Evolutionary conservation across 2,329 filamentous ascomycete genomes (phyloP).

Genomic region (Curvularia eragrostidis): DNA sequence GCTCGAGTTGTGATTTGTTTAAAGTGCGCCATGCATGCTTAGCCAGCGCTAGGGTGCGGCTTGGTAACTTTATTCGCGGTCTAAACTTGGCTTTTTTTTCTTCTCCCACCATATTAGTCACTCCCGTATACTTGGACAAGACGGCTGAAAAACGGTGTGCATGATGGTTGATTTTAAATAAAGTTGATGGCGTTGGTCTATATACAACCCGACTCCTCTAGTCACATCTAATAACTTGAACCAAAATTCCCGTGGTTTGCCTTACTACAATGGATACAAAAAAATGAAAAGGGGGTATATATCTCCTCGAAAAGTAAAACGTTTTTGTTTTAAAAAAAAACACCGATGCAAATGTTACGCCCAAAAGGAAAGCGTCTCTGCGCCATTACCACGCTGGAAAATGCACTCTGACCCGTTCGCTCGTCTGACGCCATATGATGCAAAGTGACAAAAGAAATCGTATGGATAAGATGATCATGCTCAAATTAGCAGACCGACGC

Average conservation of each 20-base stretch:
- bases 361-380: neutral
- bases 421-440: constrained; percentile 1
- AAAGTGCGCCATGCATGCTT: neutral
- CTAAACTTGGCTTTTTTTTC: neutral
- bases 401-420: neutral
- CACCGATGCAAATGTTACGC: neutral
- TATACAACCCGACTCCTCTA: neutral
- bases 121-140: no score
- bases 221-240: neutral
- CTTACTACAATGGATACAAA: constrained; percentile 12
- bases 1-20: neutral
- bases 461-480: neutral
- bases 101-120: no score
- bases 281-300: constrained; percentile 10
- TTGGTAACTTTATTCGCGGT: neutral
- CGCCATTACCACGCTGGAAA: neutral
- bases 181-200: neutral
- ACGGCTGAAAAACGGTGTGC: neutral
- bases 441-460: neutral
- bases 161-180: neutral
- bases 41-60: neutral
- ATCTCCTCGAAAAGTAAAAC: neutral
- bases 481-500: constrained; percentile 35
- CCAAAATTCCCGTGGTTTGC: neutral
- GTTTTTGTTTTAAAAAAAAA: no score